Evolutionary conservation across 2,329 filamentous ascomycete species (phyloP).

Genomic region (Pseudocercospora macadamiae): DNA sequence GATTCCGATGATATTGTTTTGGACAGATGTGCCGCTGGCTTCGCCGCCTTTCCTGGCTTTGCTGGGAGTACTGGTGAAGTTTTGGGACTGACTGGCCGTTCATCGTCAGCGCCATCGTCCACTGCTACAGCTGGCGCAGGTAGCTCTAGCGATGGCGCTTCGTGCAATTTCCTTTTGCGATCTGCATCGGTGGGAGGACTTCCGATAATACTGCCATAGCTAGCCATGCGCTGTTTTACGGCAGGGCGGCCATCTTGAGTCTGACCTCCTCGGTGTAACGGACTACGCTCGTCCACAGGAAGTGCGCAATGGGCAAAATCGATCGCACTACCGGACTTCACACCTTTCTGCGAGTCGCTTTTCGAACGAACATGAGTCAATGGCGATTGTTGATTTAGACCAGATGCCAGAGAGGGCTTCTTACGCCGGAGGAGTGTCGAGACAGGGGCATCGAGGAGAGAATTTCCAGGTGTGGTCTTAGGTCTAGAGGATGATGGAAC

Average conservation of each 20-base stretch:
- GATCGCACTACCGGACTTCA: not conserved
- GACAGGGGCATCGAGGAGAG: conserved; percentile 18
- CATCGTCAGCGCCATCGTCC: conserved; percentile 14
- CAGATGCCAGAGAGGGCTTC: conserved; percentile 8
- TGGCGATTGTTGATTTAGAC: not conserved
- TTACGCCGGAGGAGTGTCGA: conserved; percentile 14
- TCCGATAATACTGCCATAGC: conserved; percentile 67
- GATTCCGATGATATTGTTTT: conserved; percentile 9
- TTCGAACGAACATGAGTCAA: conserved; percentile 14
- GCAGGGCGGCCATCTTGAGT: conserved; percentile 12
- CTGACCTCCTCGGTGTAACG: conserved; percentile 25
- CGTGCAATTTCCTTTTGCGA: conserved; percentile 23
- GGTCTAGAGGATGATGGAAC: conserved; percentile 12
- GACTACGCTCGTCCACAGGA: conserved; percentile 32
- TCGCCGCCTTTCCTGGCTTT: not conserved
- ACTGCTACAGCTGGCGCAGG: conserved; percentile 61
- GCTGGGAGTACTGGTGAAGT: conserved; percentile 4
- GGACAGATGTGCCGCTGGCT: not conserved
- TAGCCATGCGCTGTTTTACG: conserved; percentile 42
- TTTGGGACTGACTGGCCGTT: conserved; percentile 11
- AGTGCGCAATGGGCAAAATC: not conserved
- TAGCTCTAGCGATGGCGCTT: conserved; percentile 59
- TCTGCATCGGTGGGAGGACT: conserved; percentile 48
- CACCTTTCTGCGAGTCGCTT: conserved; percentile 12
- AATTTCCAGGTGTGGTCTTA: conserved; percentile 15